Evolutionary conservation across 768 basidiomycete genomes (phyloP).

Genomic region (Obba rivulosa): DNA sequence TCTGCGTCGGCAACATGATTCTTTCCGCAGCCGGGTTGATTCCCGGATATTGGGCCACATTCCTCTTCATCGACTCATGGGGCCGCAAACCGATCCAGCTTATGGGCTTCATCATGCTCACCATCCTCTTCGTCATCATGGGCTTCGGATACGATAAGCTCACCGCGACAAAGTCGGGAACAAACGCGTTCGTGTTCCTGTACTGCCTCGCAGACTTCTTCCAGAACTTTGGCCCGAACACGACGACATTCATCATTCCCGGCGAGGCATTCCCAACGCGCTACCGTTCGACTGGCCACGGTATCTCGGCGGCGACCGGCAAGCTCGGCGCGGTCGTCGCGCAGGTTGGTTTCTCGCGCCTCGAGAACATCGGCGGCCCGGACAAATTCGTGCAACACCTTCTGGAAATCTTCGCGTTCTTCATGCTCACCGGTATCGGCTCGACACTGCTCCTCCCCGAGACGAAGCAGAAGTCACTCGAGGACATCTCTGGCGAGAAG

Average conservation of each 20-base stretch:
- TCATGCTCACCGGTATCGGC: conserved; percentile 82
- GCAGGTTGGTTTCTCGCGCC: conserved; percentile 68
- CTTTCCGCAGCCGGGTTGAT: conserved; percentile 74
- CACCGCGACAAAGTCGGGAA: conserved; percentile 34
- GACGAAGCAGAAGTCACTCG: conserved; percentile 61
- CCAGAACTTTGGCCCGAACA: conserved; percentile 85
- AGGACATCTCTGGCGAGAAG: conserved; percentile 69
- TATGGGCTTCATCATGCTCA: conserved; percentile 30
- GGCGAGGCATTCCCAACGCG: conserved; percentile 87
- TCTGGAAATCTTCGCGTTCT: conserved; percentile 76
- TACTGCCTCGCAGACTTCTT: conserved; percentile 89
- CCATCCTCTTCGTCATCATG: conserved; percentile 28
- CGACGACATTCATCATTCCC: conserved; percentile 76
- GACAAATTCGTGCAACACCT: conserved; percentile 62
- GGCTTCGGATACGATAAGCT: conserved; percentile 62
- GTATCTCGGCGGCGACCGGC: conserved; percentile 78
- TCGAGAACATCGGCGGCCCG: conserved; percentile 64
- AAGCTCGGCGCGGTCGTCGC: conserved; percentile 82
- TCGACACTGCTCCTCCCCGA: conserved; percentile 79
- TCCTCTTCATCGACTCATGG: conserved; percentile 69
- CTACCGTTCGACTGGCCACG: conserved; percentile 80
- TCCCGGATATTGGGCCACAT: conserved; percentile 69
- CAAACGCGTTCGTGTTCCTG: conserved; percentile 69
- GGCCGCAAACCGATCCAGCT: conserved; percentile 64
- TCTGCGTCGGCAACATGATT: conserved; percentile 72